Conservation (phyloP, 345 rosid species). For the Eutrema heterophyllum region DNA sequence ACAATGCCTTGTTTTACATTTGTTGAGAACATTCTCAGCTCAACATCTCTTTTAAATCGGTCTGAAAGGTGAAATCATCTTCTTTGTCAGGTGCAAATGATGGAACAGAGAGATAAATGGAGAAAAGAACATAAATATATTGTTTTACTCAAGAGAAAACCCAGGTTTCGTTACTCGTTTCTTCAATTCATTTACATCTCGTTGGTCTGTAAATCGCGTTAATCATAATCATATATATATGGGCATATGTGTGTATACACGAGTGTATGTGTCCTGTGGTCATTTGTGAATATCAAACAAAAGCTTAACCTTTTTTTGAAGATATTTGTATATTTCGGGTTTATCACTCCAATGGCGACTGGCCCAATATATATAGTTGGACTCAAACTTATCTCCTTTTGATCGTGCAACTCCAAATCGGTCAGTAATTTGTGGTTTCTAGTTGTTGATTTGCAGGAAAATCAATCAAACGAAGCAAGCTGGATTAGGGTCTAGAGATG, state of each 20-base stretch:
- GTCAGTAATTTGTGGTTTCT: too few relatives aligned
- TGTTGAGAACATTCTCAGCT: neutral
- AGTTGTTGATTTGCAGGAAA: too few relatives aligned
- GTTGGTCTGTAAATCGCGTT: neutral
- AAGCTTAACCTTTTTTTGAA: neutral
- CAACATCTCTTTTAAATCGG: neutral
- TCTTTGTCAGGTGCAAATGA: constrained; percentile 5
- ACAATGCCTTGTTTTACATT: neutral
- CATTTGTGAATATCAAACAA: constrained; percentile 19
- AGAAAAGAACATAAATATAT: constrained; percentile 6
- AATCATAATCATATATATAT: neutral
- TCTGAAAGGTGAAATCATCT: neutral
- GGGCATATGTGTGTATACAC: neutral
- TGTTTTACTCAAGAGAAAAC: neutral
- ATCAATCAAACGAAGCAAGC: too few relatives aligned
- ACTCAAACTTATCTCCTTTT: neutral
- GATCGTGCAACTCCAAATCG: too few relatives aligned
- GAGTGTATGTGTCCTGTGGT: neutral
- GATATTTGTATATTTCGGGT: neutral
- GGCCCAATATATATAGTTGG: neutral
- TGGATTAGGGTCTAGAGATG: neutral
- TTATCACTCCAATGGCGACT: neutral
- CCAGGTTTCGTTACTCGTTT: neutral
- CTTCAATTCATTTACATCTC: neutral
- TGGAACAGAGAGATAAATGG: constrained; percentile 8